Base-by-base conservation (phyloP, 2,329 filamentous ascomycete species). In the Fusarium buharicum region DNA sequence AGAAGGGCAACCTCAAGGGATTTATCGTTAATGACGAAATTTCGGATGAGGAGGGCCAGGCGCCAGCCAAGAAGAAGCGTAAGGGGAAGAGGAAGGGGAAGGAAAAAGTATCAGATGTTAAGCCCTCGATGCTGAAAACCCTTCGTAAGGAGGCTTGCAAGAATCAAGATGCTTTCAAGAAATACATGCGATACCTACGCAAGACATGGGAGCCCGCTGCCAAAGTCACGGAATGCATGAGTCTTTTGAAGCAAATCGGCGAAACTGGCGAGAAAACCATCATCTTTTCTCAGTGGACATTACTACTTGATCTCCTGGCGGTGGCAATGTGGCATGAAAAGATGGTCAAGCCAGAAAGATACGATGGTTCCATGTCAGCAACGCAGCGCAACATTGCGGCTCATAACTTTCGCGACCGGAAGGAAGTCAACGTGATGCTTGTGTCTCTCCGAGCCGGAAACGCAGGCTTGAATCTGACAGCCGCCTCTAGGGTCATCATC, bases 401-500 rank as follows among this genome's bases (percentile, higher is more conserved):
- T 40, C 76, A 82, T 11, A 79, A 83, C 0, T 85, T 97, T 52
- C 87, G 90, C 43, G 79, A 81, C 4, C 85, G 92, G 47, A 81
- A 86, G 0, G 73, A 84, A 2, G 89, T 85, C 65, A 89, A 85
- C 1, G 86, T 97, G 65, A 84, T 97, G 80, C 87, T 97, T 2
- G 92, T 93, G 2, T 93, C 90, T 67, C 80, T 97, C 38, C 86
- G 86, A 12, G 93, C 95, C 4, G 94, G 91, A 74, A 91, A 90
- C 55, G 88, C 93, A 0, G 93, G 93, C 2, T 84, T 97, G 40
- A 97, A 97, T 71, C 82, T 97, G 18, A 91, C 90, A 34, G 86
- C 87, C 16, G 93, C 93, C 0, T 92, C 88, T 2, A 89, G 92
- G 62, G 91, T 97, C 66, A 92, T 97, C 74, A 90, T 97, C 63